Evolutionary conservation across 495 filamentous ascomycete genomes (phyloP).

Genomic region (Xanthoparmelia taractica): DNA sequence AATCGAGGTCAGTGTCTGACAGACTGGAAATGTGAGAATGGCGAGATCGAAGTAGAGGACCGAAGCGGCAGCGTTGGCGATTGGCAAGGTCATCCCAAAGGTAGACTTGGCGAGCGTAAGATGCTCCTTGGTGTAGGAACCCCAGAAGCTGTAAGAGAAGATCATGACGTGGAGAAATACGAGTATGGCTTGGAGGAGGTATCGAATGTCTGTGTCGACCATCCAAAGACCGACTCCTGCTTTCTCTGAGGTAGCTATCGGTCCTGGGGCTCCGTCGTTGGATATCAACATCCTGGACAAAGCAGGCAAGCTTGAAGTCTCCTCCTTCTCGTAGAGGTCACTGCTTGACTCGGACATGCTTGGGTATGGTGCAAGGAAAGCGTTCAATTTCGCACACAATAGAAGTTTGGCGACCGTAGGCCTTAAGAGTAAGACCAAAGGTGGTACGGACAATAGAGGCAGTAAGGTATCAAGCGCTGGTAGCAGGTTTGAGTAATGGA

Average conservation of each 20-base stretch:
- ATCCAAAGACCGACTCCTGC: conserved; percentile 38
- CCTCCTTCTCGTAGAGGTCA: conserved; percentile 30
- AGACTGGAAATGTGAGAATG: conserved; percentile 69
- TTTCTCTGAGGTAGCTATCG: conserved; percentile 28
- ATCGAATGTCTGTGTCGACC: conserved; percentile 69
- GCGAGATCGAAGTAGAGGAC: conserved; percentile 70
- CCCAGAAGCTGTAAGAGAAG: conserved; percentile 34
- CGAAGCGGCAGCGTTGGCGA: conserved; percentile 62
- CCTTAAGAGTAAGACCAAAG: background rate
- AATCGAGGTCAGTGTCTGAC: conserved; percentile 68
- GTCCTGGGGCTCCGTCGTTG: conserved; percentile 59
- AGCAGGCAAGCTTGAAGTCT: conserved; percentile 58
- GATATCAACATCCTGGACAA: conserved; percentile 61
- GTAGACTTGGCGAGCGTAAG: conserved; percentile 50
- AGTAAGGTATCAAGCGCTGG: background rate
- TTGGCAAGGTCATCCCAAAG: conserved; percentile 63
- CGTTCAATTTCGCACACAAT: background rate
- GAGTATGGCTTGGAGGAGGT: conserved; percentile 47
- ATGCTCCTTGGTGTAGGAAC: conserved; percentile 66
- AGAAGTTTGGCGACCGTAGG: background rate
- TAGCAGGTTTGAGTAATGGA: background rate
- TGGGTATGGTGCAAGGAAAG: background rate
- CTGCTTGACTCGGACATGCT: background rate
- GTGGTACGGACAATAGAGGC: background rate
- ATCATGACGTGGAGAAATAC: conserved; percentile 14